Conservation (phyloP, 108 stramenopile species). For the Aureococcus anophagefferens region DNA sequence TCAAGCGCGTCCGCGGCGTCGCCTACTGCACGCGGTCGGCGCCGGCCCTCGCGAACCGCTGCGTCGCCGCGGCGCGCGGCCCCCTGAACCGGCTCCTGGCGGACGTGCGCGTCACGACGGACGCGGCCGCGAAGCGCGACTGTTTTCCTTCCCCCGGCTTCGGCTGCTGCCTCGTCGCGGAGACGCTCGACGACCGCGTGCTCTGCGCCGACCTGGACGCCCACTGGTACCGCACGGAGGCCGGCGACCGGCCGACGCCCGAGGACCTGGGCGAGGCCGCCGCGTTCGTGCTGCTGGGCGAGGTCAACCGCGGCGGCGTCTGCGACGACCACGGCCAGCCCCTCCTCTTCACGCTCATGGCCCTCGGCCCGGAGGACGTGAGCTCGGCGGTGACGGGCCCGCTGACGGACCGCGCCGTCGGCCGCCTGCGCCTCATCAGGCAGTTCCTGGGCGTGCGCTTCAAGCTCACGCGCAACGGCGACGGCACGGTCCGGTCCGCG, state of each 20-base stretch:
- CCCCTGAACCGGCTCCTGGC: conserved; percentile 74
- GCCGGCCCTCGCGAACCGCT: conserved; percentile 80
- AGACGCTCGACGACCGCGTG: conserved; percentile 75
- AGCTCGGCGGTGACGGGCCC: not conserved
- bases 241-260: conserved; percentile 68
- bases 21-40: conserved; percentile 76
- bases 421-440: not conserved
- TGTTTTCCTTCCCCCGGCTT: conserved; percentile 76
- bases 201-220: conserved; percentile 69
- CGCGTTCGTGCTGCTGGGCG: conserved; percentile 73
- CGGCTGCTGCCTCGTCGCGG: conserved; percentile 62
- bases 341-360: conserved; percentile 84
- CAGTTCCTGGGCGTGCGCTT: not conserved
- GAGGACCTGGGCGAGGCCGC: conserved; percentile 83
- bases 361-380: conserved; percentile 89
- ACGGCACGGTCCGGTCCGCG: not conserved
- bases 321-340: conserved; percentile 77
- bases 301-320: conserved; percentile 82
- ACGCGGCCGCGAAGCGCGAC: conserved; percentile 48
- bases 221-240: conserved; percentile 6
- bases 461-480: not conserved
- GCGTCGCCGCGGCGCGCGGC: conserved; percentile 84
- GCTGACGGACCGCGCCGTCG: not conserved
- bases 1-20: conserved; percentile 90
- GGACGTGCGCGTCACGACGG: conserved; percentile 91